Percentiles rank a stretch among this genome's conserved stretches.
Evolutionary conservation across 2,329 filamentous ascomycete species (phyloP).

Genomic region (Elsinoe perseae): DNA sequence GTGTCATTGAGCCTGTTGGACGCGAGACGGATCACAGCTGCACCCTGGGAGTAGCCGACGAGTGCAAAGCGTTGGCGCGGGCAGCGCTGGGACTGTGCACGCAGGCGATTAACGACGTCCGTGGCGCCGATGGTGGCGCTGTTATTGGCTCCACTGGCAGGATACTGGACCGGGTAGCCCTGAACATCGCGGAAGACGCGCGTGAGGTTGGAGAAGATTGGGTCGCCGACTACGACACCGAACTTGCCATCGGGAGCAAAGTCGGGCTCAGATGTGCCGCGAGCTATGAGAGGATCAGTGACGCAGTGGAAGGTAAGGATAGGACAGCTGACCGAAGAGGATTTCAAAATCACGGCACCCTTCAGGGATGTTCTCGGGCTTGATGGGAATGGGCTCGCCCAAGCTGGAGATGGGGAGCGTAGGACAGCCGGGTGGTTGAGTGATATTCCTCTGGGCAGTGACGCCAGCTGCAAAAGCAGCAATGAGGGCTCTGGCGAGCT

Average conservation of each 20-base stretch:
- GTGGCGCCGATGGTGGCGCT: conserved; percentile 5
- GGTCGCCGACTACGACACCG: background rate
- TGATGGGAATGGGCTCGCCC: background rate
- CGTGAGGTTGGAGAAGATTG: background rate
- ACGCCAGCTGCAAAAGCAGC: background rate
- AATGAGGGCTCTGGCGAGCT: background rate
- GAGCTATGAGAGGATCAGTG: background rate
- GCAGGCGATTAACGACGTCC: conserved; percentile 8
- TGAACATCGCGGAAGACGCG: conserved; percentile 7
- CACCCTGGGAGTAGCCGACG: conserved; percentile 15
- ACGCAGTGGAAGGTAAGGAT: background rate
- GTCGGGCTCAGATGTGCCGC: background rate
- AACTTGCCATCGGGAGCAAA: background rate
- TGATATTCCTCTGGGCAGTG: background rate
- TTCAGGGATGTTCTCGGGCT: background rate
- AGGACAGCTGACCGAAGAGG: background rate
- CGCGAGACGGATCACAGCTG: conserved; percentile 11
- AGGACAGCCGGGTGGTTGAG: background rate
- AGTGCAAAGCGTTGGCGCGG: conserved; percentile 13
- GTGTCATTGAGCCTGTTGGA: background rate
- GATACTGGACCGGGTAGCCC: conserved; percentile 14
- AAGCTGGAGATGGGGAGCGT: background rate
- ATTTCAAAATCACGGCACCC: background rate
- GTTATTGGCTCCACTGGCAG: conserved; percentile 13
- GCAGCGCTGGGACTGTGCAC: background rate